These are phyloP conservation scores for Lumnitzera racemosa DNA, from an alignment of 345 rosid species.

Conservation along the genomic window DNA sequence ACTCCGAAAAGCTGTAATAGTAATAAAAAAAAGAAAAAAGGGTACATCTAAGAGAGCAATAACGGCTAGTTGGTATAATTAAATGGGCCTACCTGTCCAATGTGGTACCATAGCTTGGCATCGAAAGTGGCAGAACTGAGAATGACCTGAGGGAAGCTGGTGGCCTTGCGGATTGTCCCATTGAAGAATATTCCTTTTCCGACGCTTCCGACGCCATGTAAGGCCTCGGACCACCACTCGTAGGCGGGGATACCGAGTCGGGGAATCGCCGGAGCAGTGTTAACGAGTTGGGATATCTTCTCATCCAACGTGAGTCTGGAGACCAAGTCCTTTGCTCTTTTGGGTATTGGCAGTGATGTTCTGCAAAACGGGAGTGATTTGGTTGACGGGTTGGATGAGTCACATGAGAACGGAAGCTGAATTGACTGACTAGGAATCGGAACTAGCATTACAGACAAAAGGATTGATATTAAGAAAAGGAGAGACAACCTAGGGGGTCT, in stretches of 20 bases:
- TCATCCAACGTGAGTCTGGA: constrained; percentile 66
- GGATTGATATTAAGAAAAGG: too few relatives aligned
- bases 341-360: constrained; percentile 40
- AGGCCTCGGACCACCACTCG: constrained; percentile 95
- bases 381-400: constrained; percentile 37
- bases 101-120: constrained; percentile 65
- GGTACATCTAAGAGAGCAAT: too few relatives aligned
- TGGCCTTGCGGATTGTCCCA: constrained; percentile 51
- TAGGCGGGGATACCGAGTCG: constrained; percentile 71
- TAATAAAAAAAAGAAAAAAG: too few relatives aligned
- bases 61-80: not conserved
- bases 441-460: too few relatives aligned
- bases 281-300: constrained; percentile 73
- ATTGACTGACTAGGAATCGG: too few relatives aligned
- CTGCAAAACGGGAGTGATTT: constrained; percentile 45
- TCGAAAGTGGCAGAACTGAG: constrained; percentile 78
- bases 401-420: constrained; percentile 54
- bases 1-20: too few relatives aligned
- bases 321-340: constrained; percentile 63
- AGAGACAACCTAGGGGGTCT: too few relatives aligned
- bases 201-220: constrained; percentile 61
- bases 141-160: constrained; percentile 90
- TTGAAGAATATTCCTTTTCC: constrained; percentile 53
- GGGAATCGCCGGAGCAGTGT: constrained; percentile 59
- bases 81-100: constrained; percentile 49